Base-by-base conservation (phyloP, 352 stramenopile species). In the Pythium folliculosum region DNA sequence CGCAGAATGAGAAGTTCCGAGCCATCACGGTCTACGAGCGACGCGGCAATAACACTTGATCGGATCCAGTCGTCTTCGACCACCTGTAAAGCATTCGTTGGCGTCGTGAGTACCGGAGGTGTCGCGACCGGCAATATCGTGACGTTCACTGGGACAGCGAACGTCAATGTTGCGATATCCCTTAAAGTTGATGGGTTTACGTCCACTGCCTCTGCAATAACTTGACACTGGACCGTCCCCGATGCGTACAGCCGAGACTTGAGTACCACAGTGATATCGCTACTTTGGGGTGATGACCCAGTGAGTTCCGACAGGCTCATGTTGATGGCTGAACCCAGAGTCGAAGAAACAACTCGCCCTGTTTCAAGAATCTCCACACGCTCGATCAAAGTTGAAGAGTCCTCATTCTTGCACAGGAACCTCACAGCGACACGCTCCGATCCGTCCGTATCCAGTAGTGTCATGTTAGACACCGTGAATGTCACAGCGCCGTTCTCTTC, bases 11-110 rank as follows among this genome's bases (percentile, higher is more conserved):
- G 23, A 17, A 62, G 50, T 25, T 71, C 65, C 1, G 65, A 71
- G 8, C 57, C 52, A 44, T 71, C 65, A 7, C 52, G 65, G 55
- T 71, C 65, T 10, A 71, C 65, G 21, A 67, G 51, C 8, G 59
- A 67, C 3, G 65, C 65, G 22, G 37, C 48, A 14, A 71, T 59
- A 9, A n/a, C 9, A 54, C 30, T 60, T 16, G 65, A 57, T 2
- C 30, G 50, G 25, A 71, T 63, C 65, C 45, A 63, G 0, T 66
- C 65, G 40, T 71, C 60, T 21, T 72, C 65, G 13, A 54, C 25
- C 1, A 47, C 45, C 19, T 65, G 35, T 25, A 55, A 72, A 17
- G 32, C 32, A 0, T 44, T 67, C 21, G 10, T 13, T 1, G 19
- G 7, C 0, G 52, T 44, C 19, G 47, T 4, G 13, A 72, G 25